Evolutionary conservation across 2,329 filamentous ascomycete genomes (phyloP), one percentile per base, ranked within the genome.

Genomic region (Aspergillus persii): DNA sequence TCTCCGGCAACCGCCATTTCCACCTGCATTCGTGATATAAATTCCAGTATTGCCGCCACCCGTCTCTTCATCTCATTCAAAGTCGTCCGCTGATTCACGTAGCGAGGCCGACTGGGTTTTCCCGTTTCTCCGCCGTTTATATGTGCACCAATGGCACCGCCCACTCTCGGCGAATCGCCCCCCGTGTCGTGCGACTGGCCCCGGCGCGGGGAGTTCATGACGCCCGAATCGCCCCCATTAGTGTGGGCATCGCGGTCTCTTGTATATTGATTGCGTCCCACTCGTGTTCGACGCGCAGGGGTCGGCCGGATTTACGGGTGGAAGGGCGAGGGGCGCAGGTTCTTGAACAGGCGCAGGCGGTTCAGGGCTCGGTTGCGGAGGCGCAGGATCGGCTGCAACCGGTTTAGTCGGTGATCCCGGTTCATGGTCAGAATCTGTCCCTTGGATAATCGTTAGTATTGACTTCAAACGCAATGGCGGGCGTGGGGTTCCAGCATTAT

Each of bases 31-130:
- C 91, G 87, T 3, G 90, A 89, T 63, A 97, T 96, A 70, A 94
- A 97, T 66, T 95, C 92, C 60, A 96, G 83, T 71, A 97, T 96
- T 23, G 86, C 89, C 3, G 90, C 86, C 5, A 93, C 91, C 8
- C 92, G 88, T 64, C 90, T 86, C 76, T 90, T 91, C 86, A 96
- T 92, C 71, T 96, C 92, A 60, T 88, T 88, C 87, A 96, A 90
- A 30, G 88, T 93, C 58, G 92, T 85, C 66, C 82, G 80, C 55
- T 84, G 80, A 62, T 84, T 80, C 74, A 80, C 79, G 53, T 82
- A 80, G 61, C 81, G 81, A 3, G 80, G 74, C 73, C 90, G 92
- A 65, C 84, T 87, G 63, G 81, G 82, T 74, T 83, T 84, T 53
- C 81, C 80, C 58, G 79, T 77, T 68, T 85, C 86, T 59, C 79